Evolutionary conservation across 495 filamentous ascomycete species (phyloP).

Genomic region (Acidiella bohemica): DNA sequence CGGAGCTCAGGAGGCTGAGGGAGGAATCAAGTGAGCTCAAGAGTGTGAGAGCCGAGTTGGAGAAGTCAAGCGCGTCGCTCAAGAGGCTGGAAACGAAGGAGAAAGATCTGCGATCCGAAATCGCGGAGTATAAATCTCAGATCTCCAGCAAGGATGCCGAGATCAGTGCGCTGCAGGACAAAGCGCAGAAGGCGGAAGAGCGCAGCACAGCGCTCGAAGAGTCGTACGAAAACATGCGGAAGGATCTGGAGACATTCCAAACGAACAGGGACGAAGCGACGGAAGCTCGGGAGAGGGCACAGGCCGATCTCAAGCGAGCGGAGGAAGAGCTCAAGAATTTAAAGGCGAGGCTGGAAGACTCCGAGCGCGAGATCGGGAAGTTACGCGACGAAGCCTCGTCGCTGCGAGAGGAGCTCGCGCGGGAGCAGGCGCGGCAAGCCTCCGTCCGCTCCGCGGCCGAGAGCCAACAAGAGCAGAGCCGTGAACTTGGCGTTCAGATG

Average conservation of each 20-base stretch:
- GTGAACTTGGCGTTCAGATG: slow-evolving; percentile 83
- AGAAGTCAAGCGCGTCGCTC: slow-evolving; percentile 52
- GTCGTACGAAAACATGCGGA: slow-evolving; percentile 49
- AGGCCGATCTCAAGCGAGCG: slow-evolving; percentile 51
- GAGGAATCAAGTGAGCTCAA: slow-evolving; percentile 63
- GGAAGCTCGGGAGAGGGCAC: slow-evolving; percentile 53
- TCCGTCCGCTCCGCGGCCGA: slow-evolving; percentile 73
- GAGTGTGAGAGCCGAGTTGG: slow-evolving; percentile 55
- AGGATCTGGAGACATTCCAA: slow-evolving; percentile 62
- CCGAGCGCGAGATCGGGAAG: slow-evolving; percentile 56
- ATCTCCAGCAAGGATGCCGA: slow-evolving; percentile 61
- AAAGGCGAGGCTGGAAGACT: slow-evolving; percentile 47
- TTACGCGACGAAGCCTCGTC: slow-evolving; percentile 49
- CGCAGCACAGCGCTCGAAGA: slow-evolving; percentile 65
- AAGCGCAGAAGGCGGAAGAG: slow-evolving; percentile 59
- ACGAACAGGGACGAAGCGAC: slow-evolving; percentile 62
- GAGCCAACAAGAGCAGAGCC: slow-evolving; percentile 83
- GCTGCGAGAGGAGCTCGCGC: slow-evolving; percentile 67
- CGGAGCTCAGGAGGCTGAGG: slow-evolving; percentile 63
- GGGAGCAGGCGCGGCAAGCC: slow-evolving; percentile 73
- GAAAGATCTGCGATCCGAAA: slow-evolving; percentile 62
- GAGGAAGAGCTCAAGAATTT: slow-evolving; percentile 56
- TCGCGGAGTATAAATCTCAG: slow-evolving; percentile 53
- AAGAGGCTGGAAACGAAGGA: slow-evolving; percentile 64
- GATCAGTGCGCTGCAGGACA: slow-evolving; percentile 60